A percentile compares a stretch with the other conserved stretches of the same genome.
Evolutionary conservation across 2,329 filamentous ascomycete genomes (phyloP).

Genomic region (Aspergillus ruber): DNA sequence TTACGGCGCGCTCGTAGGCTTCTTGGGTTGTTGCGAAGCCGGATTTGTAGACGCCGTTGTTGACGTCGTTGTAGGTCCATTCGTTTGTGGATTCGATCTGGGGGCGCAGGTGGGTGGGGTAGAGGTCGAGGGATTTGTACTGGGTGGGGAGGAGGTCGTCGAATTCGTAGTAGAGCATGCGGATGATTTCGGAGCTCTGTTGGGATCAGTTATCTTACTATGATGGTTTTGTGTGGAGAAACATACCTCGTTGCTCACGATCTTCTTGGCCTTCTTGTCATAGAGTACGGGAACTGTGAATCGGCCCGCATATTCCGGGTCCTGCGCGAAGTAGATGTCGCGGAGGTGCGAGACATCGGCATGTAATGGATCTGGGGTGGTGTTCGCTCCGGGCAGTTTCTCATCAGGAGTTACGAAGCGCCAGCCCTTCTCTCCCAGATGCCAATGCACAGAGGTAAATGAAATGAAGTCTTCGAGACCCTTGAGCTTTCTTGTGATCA

Average conservation of each 20-base stretch:
- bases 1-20: conserved; percentile 72
- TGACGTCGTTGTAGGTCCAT: conserved; percentile 67
- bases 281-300: conserved; percentile 84
- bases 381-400: conserved; percentile 50
- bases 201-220: neutral
- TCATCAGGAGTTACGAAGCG: conserved; percentile 67
- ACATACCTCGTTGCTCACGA: conserved; percentile 78
- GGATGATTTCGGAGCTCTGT: conserved; percentile 72
- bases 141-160: conserved; percentile 60
- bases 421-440: conserved; percentile 75
- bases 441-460: conserved; percentile 84
- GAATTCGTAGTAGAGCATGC: conserved; percentile 81
- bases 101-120: conserved; percentile 56
- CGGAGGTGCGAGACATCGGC: conserved; percentile 66
- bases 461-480: conserved; percentile 79
- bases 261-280: conserved; percentile 62
- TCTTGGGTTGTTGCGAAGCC: conserved; percentile 80
- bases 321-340: conserved; percentile 70
- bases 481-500: conserved; percentile 86
- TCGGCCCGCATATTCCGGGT: conserved; percentile 66
- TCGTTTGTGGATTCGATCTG: conserved; percentile 71
- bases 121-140: conserved; percentile 58
- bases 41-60: conserved; percentile 50
- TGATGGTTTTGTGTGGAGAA: neutral
- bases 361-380: conserved; percentile 51